Evolutionary conservation across 768 basidiomycete genomes (phyloP), one percentile per base, ranked within the genome.

Genomic region (Tricholoma terreum): DNA sequence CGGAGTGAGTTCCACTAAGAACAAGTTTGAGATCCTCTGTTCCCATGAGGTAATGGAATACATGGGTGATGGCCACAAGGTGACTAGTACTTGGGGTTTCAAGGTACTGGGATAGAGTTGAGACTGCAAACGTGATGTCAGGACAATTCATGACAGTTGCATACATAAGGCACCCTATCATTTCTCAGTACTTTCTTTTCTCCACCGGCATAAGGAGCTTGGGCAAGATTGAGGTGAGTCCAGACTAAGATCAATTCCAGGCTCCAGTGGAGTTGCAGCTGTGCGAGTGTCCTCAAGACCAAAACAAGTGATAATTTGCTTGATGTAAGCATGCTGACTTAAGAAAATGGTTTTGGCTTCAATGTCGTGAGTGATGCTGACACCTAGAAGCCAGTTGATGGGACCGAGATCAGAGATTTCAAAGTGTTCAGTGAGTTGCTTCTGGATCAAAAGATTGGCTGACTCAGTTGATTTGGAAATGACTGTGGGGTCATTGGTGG

Each of bases 131-230:
- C 4, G 65, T 49, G 24, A 72, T 70, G 50, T 74, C 67, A 6
- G 74, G 70, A 22, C 64, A 56, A 2, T 66, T 71, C 8, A 60
- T 61, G 6, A 66, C 55, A 2, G 64, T 55, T 15, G 64, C 46
- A 52, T 72, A 75, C 52, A 72, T 65, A 19, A 75, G 57, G 0
- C 63, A 67, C 0, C 72, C 70, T 5, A 77, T 60, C 12, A 61
- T 52, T 36, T 69, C 53, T 3, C 58, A 55, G 45, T 75, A 75
- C 3, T 38, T 61, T 34, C 33, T 55, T 14, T 50, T 50, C 33
- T 55, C 58, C 3, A 21, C n/a, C 5, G 30, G 50, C 9, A 17
- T 35, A 27, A 35, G 30, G 27, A 51, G 4, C n/a, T 17, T 31
- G 24, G 22, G 24, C 10, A 17, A 35, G 15, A 51, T n/a, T 3